Percentiles rank a stretch among this genome's conserved stretches.
These are phyloP conservation scores for Stylonectria norvegica DNA, from an alignment of 2,329 filamentous ascomycete species.

Conservation along the genomic window DNA sequence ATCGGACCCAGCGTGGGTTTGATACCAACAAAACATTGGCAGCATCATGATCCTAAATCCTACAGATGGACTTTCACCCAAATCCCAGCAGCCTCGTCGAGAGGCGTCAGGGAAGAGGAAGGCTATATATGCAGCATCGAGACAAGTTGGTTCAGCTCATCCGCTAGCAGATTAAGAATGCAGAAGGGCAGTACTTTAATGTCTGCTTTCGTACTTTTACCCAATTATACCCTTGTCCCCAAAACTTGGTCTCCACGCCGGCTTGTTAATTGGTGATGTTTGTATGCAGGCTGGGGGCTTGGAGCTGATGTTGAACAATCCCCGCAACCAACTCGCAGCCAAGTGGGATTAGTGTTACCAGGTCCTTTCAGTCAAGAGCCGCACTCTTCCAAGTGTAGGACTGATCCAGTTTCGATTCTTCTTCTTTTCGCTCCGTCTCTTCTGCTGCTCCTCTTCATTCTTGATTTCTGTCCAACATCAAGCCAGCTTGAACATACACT, in stretches of 20 bases:
- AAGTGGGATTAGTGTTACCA: too few species aligned
- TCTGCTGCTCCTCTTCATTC: not conserved
- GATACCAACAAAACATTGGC: too few species aligned
- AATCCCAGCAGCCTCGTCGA: too few species aligned
- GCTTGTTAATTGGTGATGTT: conserved; percentile 7
- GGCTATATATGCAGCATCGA: too few species aligned
- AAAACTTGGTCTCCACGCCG: conserved; percentile 8
- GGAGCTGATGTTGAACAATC: not conserved
- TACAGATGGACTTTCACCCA: too few species aligned
- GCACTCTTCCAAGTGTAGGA: conserved; percentile 5
- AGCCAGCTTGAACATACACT: not conserved
- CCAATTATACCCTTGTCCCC: conserved; percentile 14
- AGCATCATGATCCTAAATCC: too few species aligned
- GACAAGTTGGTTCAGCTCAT: conserved; percentile 3
- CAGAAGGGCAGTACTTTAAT: conserved; percentile 4
- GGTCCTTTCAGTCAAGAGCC: conserved; percentile 11
- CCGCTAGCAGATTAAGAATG: not conserved
- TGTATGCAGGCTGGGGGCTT: conserved; percentile 3
- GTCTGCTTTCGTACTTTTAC: conserved; percentile 3
- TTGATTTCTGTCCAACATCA: not conserved
- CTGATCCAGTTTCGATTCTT: conserved; percentile 4
- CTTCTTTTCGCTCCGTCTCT: not conserved
- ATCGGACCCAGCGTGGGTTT: too few species aligned
- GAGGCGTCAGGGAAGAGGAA: too few species aligned
- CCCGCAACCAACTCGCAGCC: not conserved